A percentile compares a stretch with the other conserved stretches of the same genome.
Evolutionary conservation across 331 rosid species (phyloP).

Genomic region (Dryas integrifolia): DNA sequence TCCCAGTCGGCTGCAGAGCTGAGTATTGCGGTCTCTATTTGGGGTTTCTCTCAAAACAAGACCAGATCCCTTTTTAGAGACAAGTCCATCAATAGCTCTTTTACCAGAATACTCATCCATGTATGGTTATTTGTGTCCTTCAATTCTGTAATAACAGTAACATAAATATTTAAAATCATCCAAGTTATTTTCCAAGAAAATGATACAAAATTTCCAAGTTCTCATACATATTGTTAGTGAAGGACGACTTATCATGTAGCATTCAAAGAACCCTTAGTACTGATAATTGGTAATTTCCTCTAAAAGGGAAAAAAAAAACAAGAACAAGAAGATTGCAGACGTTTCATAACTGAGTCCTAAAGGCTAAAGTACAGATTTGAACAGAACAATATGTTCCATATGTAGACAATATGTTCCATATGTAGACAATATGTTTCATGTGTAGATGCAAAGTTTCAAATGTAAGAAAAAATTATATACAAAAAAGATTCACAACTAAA

Average conservation of each 20-base stretch:
- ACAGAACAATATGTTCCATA: background rate
- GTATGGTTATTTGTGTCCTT: constrained; percentile 29
- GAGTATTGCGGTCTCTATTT: constrained; percentile 64
- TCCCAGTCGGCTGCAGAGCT: constrained; percentile 72
- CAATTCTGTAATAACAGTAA: constrained; percentile 46
- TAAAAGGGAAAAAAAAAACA: background rate
- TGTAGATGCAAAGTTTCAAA: background rate
- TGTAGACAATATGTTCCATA: background rate
- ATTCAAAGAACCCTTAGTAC: background rate
- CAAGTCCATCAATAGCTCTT: constrained; percentile 57
- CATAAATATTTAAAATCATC: constrained; percentile 13
- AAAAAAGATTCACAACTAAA: background rate
- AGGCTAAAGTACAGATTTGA: background rate
- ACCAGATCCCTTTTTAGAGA: constrained; percentile 65
- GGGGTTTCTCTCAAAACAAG: constrained; percentile 61
- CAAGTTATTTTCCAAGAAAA: constrained; percentile 5
- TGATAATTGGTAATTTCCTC: background rate
- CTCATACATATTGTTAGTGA: background rate
- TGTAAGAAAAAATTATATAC: background rate
- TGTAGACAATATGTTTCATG: background rate
- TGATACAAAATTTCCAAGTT: background rate
- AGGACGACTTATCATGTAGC: background rate
- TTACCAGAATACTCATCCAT: constrained; percentile 88
- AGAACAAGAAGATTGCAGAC: background rate
- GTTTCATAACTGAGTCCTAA: background rate